Evolutionary conservation across 208 protist genomes (phyloP).

Genomic region (Crithidia mellificae): DNA sequence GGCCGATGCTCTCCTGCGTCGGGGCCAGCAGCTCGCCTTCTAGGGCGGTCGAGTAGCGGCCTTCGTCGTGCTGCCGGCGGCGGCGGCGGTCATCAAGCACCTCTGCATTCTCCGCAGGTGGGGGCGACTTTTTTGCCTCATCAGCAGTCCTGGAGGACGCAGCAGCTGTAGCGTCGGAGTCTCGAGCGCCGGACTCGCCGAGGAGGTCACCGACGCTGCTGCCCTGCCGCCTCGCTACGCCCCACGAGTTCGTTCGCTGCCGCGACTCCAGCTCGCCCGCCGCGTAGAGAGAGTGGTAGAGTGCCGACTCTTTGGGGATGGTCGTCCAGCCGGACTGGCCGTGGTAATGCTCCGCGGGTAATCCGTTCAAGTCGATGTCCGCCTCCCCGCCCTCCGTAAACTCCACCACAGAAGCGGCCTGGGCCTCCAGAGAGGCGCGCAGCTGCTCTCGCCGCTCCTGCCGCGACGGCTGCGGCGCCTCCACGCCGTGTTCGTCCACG

Average conservation of each 20-base stretch:
- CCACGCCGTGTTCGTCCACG: conserved; percentile 66
- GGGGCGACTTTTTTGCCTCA: not conserved
- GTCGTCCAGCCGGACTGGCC: conserved; percentile 71
- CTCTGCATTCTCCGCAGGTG: conserved; percentile 2
- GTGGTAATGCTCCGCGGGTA: conserved; percentile 75
- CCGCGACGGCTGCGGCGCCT: conserved; percentile 26
- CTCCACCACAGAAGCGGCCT: conserved; percentile 70
- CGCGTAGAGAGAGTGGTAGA: conserved; percentile 65
- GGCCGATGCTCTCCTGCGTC: conserved; percentile 60
- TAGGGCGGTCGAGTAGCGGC: conserved; percentile 48
- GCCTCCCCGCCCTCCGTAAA: conserved; percentile 78
- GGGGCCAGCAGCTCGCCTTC: conserved; percentile 72
- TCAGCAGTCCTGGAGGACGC: too few relatives aligned
- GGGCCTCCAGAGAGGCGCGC: conserved; percentile 55
- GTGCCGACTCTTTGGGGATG: conserved; percentile 72
- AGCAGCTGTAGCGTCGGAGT: too few relatives aligned
- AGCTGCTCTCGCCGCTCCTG: conserved; percentile 56
- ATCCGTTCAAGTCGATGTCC: conserved; percentile 75
- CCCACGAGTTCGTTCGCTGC: conserved; percentile 79
- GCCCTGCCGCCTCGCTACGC: conserved; percentile 24
- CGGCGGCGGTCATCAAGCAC: conserved; percentile 59
- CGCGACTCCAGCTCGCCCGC: conserved; percentile 75
- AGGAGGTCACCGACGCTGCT: conserved; percentile 9
- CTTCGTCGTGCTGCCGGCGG: conserved; percentile 48
- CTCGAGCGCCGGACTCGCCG: conserved; percentile 16